These are phyloP conservation scores for Phalaenopsis equestris DNA, from an alignment of 106 monocot genomes.

Conservation along the genomic window DNA sequence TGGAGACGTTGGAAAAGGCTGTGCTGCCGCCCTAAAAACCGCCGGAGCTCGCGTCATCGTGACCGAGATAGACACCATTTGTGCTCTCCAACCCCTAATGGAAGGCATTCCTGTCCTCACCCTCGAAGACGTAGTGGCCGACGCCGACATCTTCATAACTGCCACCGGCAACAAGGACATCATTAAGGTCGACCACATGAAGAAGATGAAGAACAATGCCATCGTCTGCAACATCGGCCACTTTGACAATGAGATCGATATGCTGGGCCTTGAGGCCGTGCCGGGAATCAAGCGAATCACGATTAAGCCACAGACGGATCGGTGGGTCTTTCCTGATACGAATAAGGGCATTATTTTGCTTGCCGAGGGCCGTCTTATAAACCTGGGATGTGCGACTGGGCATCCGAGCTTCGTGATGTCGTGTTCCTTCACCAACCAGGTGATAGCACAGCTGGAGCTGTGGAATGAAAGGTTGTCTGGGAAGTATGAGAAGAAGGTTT, in stretches of 20 bases:
- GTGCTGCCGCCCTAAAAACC: conserved; percentile 11
- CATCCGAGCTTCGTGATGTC: conserved; percentile 49
- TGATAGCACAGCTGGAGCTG: conserved; percentile 69
- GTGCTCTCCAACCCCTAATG: conserved; percentile 16
- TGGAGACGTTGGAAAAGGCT: conserved; percentile 21
- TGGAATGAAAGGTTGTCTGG: conserved; percentile 66
- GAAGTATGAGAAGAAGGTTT: conserved; percentile 96
- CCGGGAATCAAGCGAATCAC: conserved; percentile 27
- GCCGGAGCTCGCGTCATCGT: conserved; percentile 20
- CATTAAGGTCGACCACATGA: conserved; percentile 43
- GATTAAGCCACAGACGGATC: conserved; percentile 42
- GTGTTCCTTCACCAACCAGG: conserved; percentile 53
- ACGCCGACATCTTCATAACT: conserved; percentile 31
- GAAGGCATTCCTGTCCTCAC: conserved; percentile 16
- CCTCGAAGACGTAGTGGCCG: conserved; percentile 24
- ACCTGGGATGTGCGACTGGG: conserved; percentile 39
- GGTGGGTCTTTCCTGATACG: conserved; percentile 40
- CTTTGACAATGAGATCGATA: conserved; percentile 44
- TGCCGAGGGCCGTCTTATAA: conserved; percentile 39
- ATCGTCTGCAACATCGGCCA: conserved; percentile 47
- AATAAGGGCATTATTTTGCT: conserved; percentile 32
- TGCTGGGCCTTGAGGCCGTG: conserved; percentile 25
- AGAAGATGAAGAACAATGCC: conserved; percentile 53
- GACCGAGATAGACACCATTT: conserved; percentile 23
- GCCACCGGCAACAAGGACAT: conserved; percentile 45